Base-by-base conservation (phyloP, 1,139 yeast genomes). In the Yamadazyma blattariae region DNA sequence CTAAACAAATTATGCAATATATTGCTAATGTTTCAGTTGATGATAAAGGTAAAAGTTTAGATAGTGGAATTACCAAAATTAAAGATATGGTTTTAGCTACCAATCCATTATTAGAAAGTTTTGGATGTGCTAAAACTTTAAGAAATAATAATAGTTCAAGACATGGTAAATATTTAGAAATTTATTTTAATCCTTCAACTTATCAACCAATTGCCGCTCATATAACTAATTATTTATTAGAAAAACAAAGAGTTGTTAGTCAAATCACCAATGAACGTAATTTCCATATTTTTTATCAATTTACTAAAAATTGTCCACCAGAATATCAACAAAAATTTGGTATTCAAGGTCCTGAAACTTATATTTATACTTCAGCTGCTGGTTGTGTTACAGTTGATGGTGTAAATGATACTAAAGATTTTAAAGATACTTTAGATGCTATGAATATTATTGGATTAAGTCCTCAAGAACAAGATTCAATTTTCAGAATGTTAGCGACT, bases 81-180 rank as follows among this genome's bases (percentile, higher is more conserved):
- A 92, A 90, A 58, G 97, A 92, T 56, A 92, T 92, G 95, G 98
- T 94, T 10, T 72, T 94, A 45, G 98, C 99, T 20, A 94, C 98
- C 2, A 94, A 94, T 56, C 99, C 99, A 3, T 68, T 94, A 40
- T 73, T 94, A 51, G 99, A 94, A 61, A 84, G 97, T 0, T 92
- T 94, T 64, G 99, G 99, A 15, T 94, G 98, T 73, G 98, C 99
- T 12, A 94, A 92, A 60, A 94, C 99, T 0, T 71, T 94, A 52
- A 77, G 98, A 58, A 94, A 94, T 60, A 88, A 94, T 64, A 94
- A 94, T 62, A 88, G 97, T 16, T 90, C 97, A 12, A 79, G 99
- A 57, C 98, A 92, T 62, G 99, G 99, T 32, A 94, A 94, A 61
- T 94, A 94, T 58, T 72, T 94, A 38, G 97, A 94, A 61, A 94